A percentile compares a stretch with the other conserved stretches of the same genome.
These are phyloP conservation scores for Xylariaceae sp. DNA, from an alignment of 2,329 filamentous ascomycete species.

Conservation along the genomic window DNA sequence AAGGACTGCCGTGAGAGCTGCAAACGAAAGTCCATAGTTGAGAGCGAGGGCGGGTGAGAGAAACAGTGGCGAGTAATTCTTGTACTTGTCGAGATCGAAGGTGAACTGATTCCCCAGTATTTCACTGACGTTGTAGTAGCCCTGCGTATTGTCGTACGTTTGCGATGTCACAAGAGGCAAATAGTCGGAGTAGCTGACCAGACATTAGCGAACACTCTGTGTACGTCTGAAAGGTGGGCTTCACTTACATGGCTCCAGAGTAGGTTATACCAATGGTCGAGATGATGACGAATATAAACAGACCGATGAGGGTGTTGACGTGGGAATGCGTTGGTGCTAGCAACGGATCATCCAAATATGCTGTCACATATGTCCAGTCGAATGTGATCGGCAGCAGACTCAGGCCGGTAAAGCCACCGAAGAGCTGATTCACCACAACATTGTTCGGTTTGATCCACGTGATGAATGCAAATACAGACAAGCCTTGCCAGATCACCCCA, in stretches of 20 bases:
- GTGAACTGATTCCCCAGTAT: slow-evolving; percentile 46
- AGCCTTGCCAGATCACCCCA: slow-evolving; percentile 42
- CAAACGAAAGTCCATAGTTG: slow-evolving; percentile 49
- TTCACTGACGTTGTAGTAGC: slow-evolving; percentile 44
- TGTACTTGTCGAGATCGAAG: slow-evolving; percentile 48
- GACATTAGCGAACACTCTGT: slow-evolving; percentile 6
- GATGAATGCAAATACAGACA: slow-evolving; percentile 43
- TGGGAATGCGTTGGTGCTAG: slow-evolving; percentile 33
- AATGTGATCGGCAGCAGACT: slow-evolving; percentile 40
- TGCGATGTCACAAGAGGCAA: slow-evolving; percentile 51
- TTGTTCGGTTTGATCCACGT: slow-evolving; percentile 46
- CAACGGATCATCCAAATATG: slow-evolving; percentile 31
- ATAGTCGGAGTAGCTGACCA: slow-evolving; percentile 41
- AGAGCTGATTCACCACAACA: slow-evolving; percentile 42
- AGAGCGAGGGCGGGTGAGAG: slow-evolving; percentile 42
- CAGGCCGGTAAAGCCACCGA: slow-evolving; percentile 42
- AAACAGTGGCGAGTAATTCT: slow-evolving; percentile 51
- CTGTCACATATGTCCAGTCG: slow-evolving; percentile 37
- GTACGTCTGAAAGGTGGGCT: neutral
- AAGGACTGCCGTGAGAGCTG: slow-evolving; percentile 42
- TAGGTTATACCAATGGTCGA: slow-evolving; percentile 45
- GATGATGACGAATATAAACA: slow-evolving; percentile 36
- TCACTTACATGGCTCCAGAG: slow-evolving; percentile 34
- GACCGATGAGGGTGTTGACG: slow-evolving; percentile 38
- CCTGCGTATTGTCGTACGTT: slow-evolving; percentile 54